Conservation (phyloP, 2,329 filamentous ascomycete genomes). For the Fusarium paranaense region DNA sequence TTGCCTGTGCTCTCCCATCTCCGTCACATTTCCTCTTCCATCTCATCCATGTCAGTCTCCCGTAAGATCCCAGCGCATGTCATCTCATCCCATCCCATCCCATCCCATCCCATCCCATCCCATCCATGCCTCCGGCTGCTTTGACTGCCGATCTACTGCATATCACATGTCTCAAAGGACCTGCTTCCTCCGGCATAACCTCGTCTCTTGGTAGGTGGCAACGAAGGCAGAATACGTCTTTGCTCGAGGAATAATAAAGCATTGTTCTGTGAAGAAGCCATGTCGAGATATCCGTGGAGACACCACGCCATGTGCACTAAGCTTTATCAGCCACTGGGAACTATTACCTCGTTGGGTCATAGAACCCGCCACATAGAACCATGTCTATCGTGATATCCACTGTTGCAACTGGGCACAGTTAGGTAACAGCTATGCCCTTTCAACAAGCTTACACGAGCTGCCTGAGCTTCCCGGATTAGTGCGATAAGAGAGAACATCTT, state of each 20-base stretch:
- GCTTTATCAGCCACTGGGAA: neutral
- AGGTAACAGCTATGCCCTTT: neutral
- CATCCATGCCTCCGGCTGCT: slow-evolving; percentile 4
- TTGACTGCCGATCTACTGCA: neutral
- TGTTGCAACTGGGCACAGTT: neutral
- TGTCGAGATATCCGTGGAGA: neutral
- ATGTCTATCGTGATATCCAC: neutral
- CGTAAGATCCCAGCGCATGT: slow-evolving; percentile 30
- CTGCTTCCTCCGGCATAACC: neutral
- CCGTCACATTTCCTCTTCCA: slow-evolving; percentile 22
- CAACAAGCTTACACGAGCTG: neutral
- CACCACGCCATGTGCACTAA: neutral
- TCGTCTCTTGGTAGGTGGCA: neutral
- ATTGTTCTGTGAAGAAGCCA: neutral
- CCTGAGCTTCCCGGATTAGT: neutral
- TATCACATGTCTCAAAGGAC: neutral
- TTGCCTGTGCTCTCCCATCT: neutral
- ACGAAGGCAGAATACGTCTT: neutral
- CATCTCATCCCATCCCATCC: slow-evolving; percentile 9
- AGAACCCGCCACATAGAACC: neutral
- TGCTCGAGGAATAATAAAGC: neutral
- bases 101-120: neutral
- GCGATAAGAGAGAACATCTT: neutral
- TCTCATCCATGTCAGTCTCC: slow-evolving; percentile 19
- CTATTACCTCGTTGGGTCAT: neutral